Conservation (phyloP, 345 rosid genomes). For the Eucalyptus erythrocorys region DNA sequence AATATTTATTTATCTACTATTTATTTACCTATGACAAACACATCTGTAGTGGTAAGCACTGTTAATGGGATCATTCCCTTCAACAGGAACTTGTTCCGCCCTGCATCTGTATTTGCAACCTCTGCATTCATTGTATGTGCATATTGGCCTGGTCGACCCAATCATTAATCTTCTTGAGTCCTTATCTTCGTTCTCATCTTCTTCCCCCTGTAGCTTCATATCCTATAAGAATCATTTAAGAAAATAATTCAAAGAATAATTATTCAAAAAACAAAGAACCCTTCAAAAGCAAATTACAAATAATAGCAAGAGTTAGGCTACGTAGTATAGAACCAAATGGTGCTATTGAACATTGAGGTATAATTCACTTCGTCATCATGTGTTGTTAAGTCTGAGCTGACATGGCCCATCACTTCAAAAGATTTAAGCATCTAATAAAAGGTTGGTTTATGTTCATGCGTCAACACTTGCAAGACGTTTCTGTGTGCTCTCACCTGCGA, state of each 20-base stretch:
- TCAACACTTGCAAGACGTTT: background rate
- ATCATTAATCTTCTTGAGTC: slow-evolving; percentile 64
- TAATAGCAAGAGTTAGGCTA: background rate
- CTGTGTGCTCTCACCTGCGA: background rate
- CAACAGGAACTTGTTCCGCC: slow-evolving; percentile 94
- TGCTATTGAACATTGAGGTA: background rate
- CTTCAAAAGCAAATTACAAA: background rate
- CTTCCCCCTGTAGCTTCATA: slow-evolving; percentile 8
- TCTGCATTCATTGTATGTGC: slow-evolving; percentile 90
- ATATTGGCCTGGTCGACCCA: slow-evolving; percentile 87
- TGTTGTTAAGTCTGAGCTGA: background rate
- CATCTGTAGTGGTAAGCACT: slow-evolving; percentile 90
- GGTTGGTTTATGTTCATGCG: background rate
- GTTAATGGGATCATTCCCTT: slow-evolving; percentile 85
- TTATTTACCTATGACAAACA: slow-evolving; percentile 58
- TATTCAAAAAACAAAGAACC: background rate
- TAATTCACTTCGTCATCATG: background rate
- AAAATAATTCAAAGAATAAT: background rate
- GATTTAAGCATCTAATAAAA: background rate
- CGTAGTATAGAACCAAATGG: background rate
- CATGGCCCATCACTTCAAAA: background rate
- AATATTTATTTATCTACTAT: background rate
- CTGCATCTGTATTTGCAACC: slow-evolving; percentile 91
- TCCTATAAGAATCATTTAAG: background rate
- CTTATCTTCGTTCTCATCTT: slow-evolving; percentile 1